A percentile compares a stretch with the other conserved stretches of the same genome.
These are phyloP conservation scores for Geotrichum bryndzae DNA, from an alignment of 1,139 yeast genomes.

Conservation along the genomic window DNA sequence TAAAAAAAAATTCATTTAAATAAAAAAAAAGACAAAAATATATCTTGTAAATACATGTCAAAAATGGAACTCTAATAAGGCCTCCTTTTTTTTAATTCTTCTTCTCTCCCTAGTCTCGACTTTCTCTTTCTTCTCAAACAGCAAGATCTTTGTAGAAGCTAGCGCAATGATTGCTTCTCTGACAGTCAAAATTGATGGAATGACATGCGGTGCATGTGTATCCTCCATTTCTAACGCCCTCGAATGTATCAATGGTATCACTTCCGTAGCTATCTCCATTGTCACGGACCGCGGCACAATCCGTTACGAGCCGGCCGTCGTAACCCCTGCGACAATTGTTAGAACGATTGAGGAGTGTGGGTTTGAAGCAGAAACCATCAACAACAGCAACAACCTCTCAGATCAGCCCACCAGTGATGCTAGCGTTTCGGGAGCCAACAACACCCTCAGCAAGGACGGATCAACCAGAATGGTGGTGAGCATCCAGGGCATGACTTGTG, in stretches of 20 bases:
- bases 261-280: constrained; percentile 54
- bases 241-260: constrained; percentile 45
- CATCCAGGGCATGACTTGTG: constrained; percentile 63
- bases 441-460: background rate
- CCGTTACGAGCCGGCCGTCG: constrained; percentile 38
- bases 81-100: background rate
- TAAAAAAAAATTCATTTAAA: no score
- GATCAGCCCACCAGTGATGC: constrained; percentile 35
- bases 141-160: background rate
- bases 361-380: constrained; percentile 49
- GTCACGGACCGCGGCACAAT: constrained; percentile 71
- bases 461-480: background rate
- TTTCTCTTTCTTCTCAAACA: background rate
- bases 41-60: background rate
- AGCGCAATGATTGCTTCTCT: background rate
- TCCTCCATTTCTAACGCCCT: constrained; percentile 56
- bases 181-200: constrained; percentile 27
- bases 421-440: background rate
- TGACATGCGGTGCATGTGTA: constrained; percentile 87
- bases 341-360: constrained; percentile 68
- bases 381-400: background rate
- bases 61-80: background rate
- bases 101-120: background rate
- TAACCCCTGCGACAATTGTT: constrained; percentile 38
- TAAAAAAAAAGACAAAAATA: no score